Evolutionary conservation across 331 rosid species (phyloP).

Genomic region (Rosa hybrid): DNA sequence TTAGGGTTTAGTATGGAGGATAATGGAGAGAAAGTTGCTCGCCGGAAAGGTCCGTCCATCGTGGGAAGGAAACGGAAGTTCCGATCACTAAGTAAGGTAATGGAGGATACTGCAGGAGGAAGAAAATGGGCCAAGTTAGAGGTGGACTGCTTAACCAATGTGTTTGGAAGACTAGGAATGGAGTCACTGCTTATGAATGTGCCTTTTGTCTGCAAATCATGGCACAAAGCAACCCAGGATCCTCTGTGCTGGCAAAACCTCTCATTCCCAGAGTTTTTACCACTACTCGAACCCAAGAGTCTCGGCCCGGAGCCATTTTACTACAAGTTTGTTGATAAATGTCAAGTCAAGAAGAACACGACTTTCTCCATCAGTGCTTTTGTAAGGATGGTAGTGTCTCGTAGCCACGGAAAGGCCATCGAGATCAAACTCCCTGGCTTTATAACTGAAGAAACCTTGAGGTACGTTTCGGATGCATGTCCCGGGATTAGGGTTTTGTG

Average conservation of each 20-base stretch:
- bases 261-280: not conserved
- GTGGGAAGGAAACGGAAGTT: not conserved
- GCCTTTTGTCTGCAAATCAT: slow-evolving; percentile 1
- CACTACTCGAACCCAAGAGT: not conserved
- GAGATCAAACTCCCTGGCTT: not conserved
- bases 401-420: not conserved
- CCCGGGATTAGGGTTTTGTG: not conserved
- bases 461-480: not conserved
- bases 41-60: not conserved
- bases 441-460: not conserved
- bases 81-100: too few relatives aligned
- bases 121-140: not conserved
- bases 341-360: not conserved
- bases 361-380: not conserved
- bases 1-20: not conserved
- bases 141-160: not conserved
- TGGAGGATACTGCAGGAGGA: not conserved
- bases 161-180: not conserved
- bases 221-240: not conserved
- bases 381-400: not conserved
- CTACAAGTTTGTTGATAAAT: not conserved
- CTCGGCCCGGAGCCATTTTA: not conserved
- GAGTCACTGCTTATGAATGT: not conserved
- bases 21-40: not conserved
- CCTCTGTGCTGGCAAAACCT: not conserved